Base-by-base conservation (phyloP, 306 rosid genomes). In the Fragaria iinumae region DNA sequence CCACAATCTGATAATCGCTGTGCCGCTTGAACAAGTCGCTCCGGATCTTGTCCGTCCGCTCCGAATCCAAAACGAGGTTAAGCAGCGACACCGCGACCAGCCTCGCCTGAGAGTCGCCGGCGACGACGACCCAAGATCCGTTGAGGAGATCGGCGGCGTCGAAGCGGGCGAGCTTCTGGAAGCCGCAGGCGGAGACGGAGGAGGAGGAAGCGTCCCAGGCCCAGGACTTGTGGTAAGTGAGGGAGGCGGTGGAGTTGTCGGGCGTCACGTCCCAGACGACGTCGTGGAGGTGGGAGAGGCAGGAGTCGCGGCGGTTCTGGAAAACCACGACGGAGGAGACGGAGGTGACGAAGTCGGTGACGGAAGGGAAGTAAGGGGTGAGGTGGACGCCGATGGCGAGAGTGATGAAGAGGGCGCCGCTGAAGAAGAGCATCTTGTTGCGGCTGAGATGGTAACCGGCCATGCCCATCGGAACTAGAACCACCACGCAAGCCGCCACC, bases 401-500 rank as follows among this genome's bases (percentile, higher is more conserved):
- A 3, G 97, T 85, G 75, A 94, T 91, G 83, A 94, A 94, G 50
- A 94, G 96, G 38, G 96, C 94, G 5, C 97, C 97, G 78, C 97
- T 83, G 86, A 94, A 94, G 79, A 94, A 94, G 53, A 94, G 93
- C 83, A 91, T 89, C 73, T 94, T 94, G 87, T 94, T 94, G 60
- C 98, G 96, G 82, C 98, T 91, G 74, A 91, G 86, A 73, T 94
- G 98, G 89, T 92, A 94, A 14, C 98, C 97, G 7, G 98, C 98
- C 97, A 94, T 91, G 45, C 86, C 97, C 98, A 94, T 94, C 25
- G 98, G 98, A 34, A 94, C 98, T 78, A 94, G 84, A 21, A 94
- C 83, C 64, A 94, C 98, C 45, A 94, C 87, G 66, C 92, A 90
- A 38, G 98, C 97, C 10, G 98, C 98, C 53, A 90, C 73, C n/a